These are phyloP conservation scores for Aspergillus puulaauensis DNA, from an alignment of 2,329 filamentous ascomycete species.

Conservation along the genomic window DNA sequence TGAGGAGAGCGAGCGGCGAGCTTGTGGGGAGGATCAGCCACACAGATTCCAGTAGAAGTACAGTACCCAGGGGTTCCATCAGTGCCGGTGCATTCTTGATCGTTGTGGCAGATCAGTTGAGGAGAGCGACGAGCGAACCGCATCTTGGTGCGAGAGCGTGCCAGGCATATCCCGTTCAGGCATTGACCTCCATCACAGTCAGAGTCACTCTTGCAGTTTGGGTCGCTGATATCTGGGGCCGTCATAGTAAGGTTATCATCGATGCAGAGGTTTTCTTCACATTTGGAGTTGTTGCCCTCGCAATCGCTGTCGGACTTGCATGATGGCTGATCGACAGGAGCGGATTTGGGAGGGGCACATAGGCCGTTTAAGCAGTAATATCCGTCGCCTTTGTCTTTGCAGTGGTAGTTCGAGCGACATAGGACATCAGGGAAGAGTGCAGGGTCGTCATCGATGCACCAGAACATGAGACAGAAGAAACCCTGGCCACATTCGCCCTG, in stretches of 20 bases:
- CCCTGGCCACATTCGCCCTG: not conserved
- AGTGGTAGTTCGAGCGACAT: not conserved
- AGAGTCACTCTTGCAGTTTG: not conserved
- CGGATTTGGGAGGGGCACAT: not conserved
- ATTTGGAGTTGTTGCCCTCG: slow-evolving; percentile 1
- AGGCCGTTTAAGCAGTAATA: not conserved
- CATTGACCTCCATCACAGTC: slow-evolving; percentile 8
- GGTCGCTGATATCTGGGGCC: not conserved
- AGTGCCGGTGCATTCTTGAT: not conserved
- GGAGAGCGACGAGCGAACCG: not conserved
- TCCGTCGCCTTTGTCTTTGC: too few relatives aligned
- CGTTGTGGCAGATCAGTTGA: slow-evolving; percentile 1
- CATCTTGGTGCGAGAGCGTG: not conserved
- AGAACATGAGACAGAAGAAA: not conserved
- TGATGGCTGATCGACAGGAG: not conserved
- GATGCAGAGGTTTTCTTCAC: not conserved
- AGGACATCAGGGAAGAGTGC: not conserved
- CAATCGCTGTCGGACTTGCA: slow-evolving; percentile 3
- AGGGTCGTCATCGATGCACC: not conserved
- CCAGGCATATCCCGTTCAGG: slow-evolving; percentile 10
- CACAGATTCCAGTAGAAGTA: not conserved
- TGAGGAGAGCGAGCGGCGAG: not conserved
- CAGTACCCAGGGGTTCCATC: not conserved
- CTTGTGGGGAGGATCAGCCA: not conserved
- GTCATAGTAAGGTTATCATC: not conserved